Percentiles rank a stretch among this genome's conserved stretches.
These are phyloP conservation scores for Cutaneotrichosporon mucoides DNA, from an alignment of 1,284 basidiomycete genomes.

Conservation along the genomic window DNA sequence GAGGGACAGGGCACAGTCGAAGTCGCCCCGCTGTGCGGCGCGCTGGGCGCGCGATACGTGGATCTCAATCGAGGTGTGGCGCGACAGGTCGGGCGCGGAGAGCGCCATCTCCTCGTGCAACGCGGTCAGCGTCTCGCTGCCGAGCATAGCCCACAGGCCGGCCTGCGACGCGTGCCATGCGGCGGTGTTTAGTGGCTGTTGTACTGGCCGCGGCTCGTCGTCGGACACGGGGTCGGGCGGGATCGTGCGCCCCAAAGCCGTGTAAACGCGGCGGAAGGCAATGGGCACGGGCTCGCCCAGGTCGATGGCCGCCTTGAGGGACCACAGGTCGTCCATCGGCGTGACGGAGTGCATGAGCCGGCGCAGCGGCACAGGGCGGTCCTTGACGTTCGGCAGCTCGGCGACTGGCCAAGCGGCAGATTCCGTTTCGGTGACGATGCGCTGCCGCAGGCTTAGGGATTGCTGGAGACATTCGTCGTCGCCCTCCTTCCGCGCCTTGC, in stretches of 20 bases:
- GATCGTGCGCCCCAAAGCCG: conserved; percentile 22
- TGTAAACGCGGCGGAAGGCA: conserved; percentile 37
- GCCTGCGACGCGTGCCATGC: conserved; percentile 41
- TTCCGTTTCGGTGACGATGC: conserved; percentile 25
- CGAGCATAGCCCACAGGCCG: conserved; percentile 36
- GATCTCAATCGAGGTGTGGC: conserved; percentile 8
- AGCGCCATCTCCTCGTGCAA: conserved; percentile 25
- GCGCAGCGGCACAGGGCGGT: conserved; percentile 18
- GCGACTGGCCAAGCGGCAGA: conserved; percentile 11
- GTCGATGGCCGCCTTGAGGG: conserved; percentile 40
- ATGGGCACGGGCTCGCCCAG: conserved; percentile 43
- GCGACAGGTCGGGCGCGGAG: conserved; percentile 4
- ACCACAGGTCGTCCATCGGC: conserved; percentile 45
- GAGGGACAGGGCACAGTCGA: conserved; percentile 31
- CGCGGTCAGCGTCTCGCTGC: conserved; percentile 27
- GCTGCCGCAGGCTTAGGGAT: conserved; percentile 35
- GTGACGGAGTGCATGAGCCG: conserved; percentile 23
- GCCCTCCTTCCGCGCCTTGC: conserved; percentile 38
- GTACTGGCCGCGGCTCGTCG: conserved; percentile 5
- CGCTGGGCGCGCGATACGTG: conserved; percentile 17
- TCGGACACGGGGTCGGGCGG: not conserved
- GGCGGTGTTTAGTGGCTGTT: conserved; percentile 19
- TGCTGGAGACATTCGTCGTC: conserved; percentile 42
- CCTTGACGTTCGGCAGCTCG: conserved; percentile 21
- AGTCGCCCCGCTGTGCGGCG: conserved; percentile 20